Evolutionary conservation across 2,329 filamentous ascomycete genomes (phyloP).

Genomic region (Penicillium sp.): DNA sequence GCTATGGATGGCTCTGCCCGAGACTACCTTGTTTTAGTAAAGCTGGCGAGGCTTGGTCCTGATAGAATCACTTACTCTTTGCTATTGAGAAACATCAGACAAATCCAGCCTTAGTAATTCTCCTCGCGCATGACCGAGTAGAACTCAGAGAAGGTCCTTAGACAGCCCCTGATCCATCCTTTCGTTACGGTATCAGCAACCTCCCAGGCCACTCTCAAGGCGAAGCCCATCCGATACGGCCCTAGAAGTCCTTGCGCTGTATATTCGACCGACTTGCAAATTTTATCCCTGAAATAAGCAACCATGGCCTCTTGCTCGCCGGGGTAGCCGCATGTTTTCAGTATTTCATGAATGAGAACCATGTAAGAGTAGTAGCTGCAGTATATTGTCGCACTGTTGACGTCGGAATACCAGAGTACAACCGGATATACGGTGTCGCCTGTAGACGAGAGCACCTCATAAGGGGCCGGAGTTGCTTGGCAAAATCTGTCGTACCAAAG

Average conservation of each 20-base stretch:
- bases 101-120: conserved; percentile 15
- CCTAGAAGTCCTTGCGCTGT: conserved; percentile 30
- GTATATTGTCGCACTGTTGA: conserved; percentile 30
- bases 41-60: neutral
- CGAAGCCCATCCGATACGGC: conserved; percentile 34
- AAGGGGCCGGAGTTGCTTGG: conserved; percentile 23
- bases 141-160: conserved; percentile 29
- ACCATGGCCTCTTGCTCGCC: conserved; percentile 31
- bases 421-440: conserved; percentile 28
- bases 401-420: conserved; percentile 29
- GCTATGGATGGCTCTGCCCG: conserved; percentile 11
- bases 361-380: conserved; percentile 35
- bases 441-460: conserved; percentile 25
- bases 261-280: conserved; percentile 38
- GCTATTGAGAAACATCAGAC: neutral
- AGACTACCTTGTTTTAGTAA: neutral
- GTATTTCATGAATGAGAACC: conserved; percentile 32
- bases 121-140: conserved; percentile 32
- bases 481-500: conserved; percentile 31
- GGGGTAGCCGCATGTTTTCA: conserved; percentile 28
- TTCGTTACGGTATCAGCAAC: conserved; percentile 29
- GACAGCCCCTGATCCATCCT: conserved; percentile 30
- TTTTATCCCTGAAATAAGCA: conserved; percentile 33
- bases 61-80: neutral
- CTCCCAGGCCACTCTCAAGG: conserved; percentile 33